A percentile compares a stretch with the other conserved stretches of the same genome.
These are phyloP conservation scores for Hortiboletus flavorubellus DNA, from an alignment of 768 basidiomycete genomes.

Conservation along the genomic window DNA sequence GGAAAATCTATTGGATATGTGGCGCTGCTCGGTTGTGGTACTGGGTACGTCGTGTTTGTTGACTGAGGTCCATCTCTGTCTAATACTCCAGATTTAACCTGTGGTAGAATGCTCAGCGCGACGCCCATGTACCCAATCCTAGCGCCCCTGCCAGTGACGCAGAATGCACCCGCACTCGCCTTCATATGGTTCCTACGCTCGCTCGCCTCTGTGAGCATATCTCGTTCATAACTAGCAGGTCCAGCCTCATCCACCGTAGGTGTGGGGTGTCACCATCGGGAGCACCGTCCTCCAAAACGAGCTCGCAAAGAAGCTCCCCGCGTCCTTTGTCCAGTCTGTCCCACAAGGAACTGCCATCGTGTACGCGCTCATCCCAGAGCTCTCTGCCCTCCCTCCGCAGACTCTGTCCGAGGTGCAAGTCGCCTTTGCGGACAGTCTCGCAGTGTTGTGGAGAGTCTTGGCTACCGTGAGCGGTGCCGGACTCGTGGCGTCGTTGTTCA, in stretches of 20 bases:
- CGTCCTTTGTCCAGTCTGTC: slow-evolving; percentile 33
- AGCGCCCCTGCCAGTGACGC: not conserved
- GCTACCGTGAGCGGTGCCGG: slow-evolving; percentile 30
- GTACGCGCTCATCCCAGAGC: slow-evolving; percentile 44
- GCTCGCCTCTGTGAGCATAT: slow-evolving; percentile 29
- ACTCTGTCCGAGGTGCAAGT: slow-evolving; percentile 34
- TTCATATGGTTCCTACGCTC: not conserved
- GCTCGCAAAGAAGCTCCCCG: slow-evolving; percentile 40
- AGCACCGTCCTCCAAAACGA: slow-evolving; percentile 49
- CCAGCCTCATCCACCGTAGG: slow-evolving; percentile 20
- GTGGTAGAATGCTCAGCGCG: not conserved
- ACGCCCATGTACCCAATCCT: slow-evolving; percentile 36
- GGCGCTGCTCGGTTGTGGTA: not conserved
- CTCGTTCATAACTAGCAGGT: not conserved
- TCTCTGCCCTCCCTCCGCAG: slow-evolving; percentile 34
- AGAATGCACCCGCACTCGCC: not conserved
- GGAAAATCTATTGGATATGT: slow-evolving; percentile 17
- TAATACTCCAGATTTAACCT: not conserved
- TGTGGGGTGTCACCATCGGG: slow-evolving; percentile 49
- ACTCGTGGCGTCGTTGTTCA: not conserved
- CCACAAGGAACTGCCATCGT: slow-evolving; percentile 39
- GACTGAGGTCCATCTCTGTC: too few relatives aligned
- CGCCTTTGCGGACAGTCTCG: slow-evolving; percentile 41
- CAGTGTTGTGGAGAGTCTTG: slow-evolving; percentile 41
- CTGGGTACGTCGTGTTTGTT: not conserved